A percentile compares a stretch with the other conserved stretches of the same genome.
Evolutionary conservation across 371 early-diverging fungal genomes (phyloP).

Genomic region (Capillidium heterosporum): DNA sequence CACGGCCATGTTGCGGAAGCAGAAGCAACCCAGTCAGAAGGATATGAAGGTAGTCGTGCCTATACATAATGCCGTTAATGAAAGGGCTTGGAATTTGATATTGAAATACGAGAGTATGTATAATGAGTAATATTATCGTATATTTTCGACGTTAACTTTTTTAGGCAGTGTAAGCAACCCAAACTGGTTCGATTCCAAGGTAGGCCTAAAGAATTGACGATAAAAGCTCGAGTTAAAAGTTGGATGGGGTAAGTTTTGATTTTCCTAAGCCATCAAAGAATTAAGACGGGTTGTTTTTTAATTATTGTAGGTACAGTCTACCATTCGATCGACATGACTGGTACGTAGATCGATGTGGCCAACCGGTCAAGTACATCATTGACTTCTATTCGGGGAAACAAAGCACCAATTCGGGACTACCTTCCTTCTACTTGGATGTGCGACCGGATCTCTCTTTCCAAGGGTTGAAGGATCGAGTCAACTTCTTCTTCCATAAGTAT

Average conservation of each 20-base stretch:
- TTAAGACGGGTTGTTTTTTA: no score
- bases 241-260: conserved; percentile 6
- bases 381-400: conserved; percentile 54
- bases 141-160: neutral
- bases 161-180: conserved; percentile 3
- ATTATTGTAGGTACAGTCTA: conserved; percentile 10
- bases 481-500: neutral
- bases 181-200: conserved; percentile 7
- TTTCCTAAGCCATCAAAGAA: neutral
- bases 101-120: conserved; percentile 76
- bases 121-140: conserved; percentile 24
- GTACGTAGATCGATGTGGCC: conserved; percentile 52
- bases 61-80: conserved; percentile 94
- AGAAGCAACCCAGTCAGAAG: conserved; percentile 79
- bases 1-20: conserved; percentile 85
- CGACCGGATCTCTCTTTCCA: conserved; percentile 53
- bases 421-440: conserved; percentile 62
- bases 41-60: conserved; percentile 84
- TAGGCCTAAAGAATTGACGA: conserved; percentile 2
- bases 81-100: conserved; percentile 85
- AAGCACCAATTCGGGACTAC: conserved; percentile 33
- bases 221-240: conserved; percentile 5
- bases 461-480: conserved; percentile 38
- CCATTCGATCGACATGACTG: conserved; percentile 74
- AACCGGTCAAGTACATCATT: conserved; percentile 52